Evolutionary conservation across 1,284 basidiomycete species (phyloP).

Genomic region (Irpex rosettiformis): DNA sequence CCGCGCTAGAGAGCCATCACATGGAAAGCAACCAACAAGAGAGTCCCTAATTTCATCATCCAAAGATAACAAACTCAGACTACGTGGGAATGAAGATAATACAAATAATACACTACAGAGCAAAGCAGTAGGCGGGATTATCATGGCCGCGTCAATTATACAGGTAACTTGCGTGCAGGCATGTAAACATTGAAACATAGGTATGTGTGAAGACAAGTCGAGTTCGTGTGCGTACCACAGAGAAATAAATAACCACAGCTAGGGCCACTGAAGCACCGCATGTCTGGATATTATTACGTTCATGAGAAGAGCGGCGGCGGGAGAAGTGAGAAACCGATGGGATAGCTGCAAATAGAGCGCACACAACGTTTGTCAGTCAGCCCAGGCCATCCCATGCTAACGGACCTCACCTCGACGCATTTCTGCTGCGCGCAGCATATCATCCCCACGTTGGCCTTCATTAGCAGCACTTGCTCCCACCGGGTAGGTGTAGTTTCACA

Average conservation of each 20-base stretch:
- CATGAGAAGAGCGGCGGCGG: not conserved
- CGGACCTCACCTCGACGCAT: not conserved
- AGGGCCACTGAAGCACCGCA: not conserved
- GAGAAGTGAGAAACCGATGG: not conserved
- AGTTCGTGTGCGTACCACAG: not conserved
- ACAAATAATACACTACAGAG: not conserved
- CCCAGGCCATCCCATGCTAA: not conserved
- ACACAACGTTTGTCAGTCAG: not conserved
- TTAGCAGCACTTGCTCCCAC: conserved; percentile 36
- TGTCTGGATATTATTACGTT: not conserved
- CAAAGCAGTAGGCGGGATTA: not conserved
- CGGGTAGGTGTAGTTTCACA: conserved; percentile 58
- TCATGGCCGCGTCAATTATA: not conserved
- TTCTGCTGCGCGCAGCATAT: conserved; percentile 2
- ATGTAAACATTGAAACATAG: not conserved
- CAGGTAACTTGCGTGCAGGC: not conserved
- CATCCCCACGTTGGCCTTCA: not conserved
- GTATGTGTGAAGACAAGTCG: not conserved
- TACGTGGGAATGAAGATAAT: not conserved
- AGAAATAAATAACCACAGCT: not conserved
- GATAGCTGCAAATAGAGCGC: not conserved
- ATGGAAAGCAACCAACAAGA: not conserved
- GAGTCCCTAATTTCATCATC: not conserved
- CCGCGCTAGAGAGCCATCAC: not conserved
- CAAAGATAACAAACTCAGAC: not conserved